Evolutionary conservation across 805 yeast species (phyloP).

Genomic region (Sugiyamaella smithiae): DNA sequence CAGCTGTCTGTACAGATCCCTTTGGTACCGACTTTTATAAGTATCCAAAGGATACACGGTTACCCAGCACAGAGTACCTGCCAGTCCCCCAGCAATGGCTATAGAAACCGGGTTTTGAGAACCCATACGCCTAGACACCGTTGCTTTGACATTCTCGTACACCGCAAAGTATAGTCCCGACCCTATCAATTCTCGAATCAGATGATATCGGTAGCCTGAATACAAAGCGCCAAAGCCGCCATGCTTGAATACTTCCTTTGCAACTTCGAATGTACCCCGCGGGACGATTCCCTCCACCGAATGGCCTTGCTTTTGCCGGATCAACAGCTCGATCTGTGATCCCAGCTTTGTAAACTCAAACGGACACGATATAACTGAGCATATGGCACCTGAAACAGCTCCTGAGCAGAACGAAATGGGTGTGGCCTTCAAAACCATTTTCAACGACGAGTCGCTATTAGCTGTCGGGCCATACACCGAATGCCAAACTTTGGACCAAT

Average conservation of each 20-base stretch:
- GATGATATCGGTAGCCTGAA: conserved; percentile 68
- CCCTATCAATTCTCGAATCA: conserved; percentile 65
- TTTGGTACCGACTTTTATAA: conserved; percentile 68
- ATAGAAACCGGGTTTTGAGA: conserved; percentile 42
- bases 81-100: conserved; percentile 71
- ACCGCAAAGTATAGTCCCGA: conserved; percentile 71
- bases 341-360: conserved; percentile 81
- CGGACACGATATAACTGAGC: conserved; percentile 62
- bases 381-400: conserved; percentile 56
- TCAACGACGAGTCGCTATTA: conserved; percentile 11
- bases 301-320: conserved; percentile 31
- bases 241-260: conserved; percentile 50
- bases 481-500: conserved; percentile 21
- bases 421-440: conserved; percentile 15
- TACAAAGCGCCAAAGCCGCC: conserved; percentile 67
- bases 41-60: conserved; percentile 80
- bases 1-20: conserved; percentile 69
- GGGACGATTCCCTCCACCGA: conserved; percentile 21
- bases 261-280: conserved; percentile 43
- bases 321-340: conserved; percentile 59
- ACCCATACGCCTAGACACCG: conserved; percentile 28
- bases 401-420: conserved; percentile 48
- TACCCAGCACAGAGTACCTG: conserved; percentile 75
- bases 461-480: conserved; percentile 14
- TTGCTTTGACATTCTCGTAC: conserved; percentile 65